These are phyloP conservation scores for Heliamphora pulchella DNA, from an alignment of 179 eudicot species.

Conservation along the genomic window DNA sequence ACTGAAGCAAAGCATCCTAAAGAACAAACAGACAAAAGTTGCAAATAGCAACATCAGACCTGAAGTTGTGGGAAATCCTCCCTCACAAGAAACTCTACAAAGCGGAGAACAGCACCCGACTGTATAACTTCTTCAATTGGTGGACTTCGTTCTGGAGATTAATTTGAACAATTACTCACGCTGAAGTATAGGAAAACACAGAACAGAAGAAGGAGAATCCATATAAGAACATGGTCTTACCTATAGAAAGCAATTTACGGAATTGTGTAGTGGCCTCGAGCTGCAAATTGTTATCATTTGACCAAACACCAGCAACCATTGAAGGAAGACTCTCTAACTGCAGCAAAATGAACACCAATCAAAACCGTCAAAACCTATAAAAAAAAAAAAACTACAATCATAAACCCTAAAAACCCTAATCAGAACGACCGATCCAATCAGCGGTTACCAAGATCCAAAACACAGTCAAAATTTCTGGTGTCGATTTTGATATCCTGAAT, in stretches of 20 bases:
- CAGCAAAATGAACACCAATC: constrained; percentile 3
- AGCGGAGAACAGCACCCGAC: constrained; percentile 85
- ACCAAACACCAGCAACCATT: constrained; percentile 40
- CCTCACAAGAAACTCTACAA: constrained; percentile 76
- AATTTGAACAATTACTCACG: not conserved
- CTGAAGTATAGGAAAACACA: not conserved
- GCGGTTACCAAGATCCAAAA: not conserved
- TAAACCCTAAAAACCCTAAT: not conserved
- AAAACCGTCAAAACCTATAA: not conserved
- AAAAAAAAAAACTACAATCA: not conserved
- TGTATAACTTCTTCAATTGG: constrained; percentile 95
- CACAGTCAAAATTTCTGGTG: not conserved
- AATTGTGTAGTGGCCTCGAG: constrained; percentile 81
- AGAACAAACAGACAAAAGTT: not conserved
- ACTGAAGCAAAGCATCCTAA: not conserved
- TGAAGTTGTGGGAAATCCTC: constrained; percentile 91
- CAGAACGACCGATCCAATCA: not conserved
- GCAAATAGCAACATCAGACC: constrained; percentile 35
- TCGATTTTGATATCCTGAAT: not conserved
- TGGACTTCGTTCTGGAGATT: constrained; percentile 67
- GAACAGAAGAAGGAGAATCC: constrained; percentile 8
- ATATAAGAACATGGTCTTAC: constrained; percentile 22
- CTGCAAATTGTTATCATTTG: constrained; percentile 36
- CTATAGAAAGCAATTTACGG: constrained; percentile 86
- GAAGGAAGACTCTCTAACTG: constrained; percentile 48